Percentiles rank a stretch among this genome's conserved stretches.
phyloP scores from a whole-genome alignment of 306 rosid species.

The Corylus avellana region DNA sequence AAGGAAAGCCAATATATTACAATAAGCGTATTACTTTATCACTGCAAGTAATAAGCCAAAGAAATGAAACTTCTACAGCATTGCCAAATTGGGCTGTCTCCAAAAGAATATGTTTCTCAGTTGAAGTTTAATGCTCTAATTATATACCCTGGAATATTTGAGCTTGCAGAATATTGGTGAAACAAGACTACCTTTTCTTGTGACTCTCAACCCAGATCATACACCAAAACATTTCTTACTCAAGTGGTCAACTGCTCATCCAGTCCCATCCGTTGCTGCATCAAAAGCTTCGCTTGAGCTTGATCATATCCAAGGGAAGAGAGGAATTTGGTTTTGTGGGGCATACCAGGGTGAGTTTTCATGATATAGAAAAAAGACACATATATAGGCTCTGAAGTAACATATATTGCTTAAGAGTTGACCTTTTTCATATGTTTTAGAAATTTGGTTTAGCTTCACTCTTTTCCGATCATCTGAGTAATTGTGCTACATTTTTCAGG shows the following conservation, averaged over 20 bases:
- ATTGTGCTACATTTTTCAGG: conserved; percentile 48
- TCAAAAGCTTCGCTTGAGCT: conserved; percentile 73
- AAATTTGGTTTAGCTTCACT: background rate
- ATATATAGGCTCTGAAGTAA: no score
- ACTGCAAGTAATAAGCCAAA: background rate
- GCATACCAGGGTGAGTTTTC: conserved; percentile 72
- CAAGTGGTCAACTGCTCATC: conserved; percentile 82
- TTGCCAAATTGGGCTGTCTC: background rate
- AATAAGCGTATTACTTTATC: background rate
- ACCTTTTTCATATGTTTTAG: background rate
- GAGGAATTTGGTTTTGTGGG: conserved; percentile 92
- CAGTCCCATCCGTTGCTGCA: conserved; percentile 83
- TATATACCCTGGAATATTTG: conserved; percentile 1
- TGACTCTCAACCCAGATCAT: conserved; percentile 80
- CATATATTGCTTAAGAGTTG: background rate
- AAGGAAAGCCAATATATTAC: background rate
- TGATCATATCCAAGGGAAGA: conserved; percentile 72
- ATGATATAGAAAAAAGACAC: background rate
- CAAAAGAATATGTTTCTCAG: background rate
- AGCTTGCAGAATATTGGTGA: conserved; percentile 72
- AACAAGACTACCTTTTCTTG: conserved; percentile 62
- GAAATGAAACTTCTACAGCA: background rate
- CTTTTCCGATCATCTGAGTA: conserved; percentile 8
- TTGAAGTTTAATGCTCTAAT: background rate
- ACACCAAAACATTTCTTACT: conserved; percentile 65